Evolutionary conservation across 1,139 yeast genomes (phyloP), one percentile per base, ranked within the genome.

Genomic region (Debaryomyces coudertii): DNA sequence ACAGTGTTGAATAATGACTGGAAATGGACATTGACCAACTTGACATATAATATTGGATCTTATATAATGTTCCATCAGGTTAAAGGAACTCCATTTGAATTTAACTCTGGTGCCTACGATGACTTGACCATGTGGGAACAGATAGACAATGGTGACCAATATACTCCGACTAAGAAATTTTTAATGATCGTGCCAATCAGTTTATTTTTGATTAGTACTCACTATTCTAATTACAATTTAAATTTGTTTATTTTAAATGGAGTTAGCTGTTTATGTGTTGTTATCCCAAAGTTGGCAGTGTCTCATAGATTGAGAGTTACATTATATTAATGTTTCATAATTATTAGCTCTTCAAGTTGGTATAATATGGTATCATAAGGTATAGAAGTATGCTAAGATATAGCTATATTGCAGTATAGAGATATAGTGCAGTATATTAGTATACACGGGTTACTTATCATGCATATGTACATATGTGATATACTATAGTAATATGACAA

Each of bases 71-170:
- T 93, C 66, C 99, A 93, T 66, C 87, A 89, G 64, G 90, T 93
- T 43, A 93, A 92, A 61, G 99, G 99, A 28, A 90, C 96, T 2
- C 99, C 99, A 1, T 93, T 93, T 65, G 99, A 93, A 57, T 90
- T 92, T 71, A 93, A 92, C 63, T 86, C 90, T 33, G 99, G 99
- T 36, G 98, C 98, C 0, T 93, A 87, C 66, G 99, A 93, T 65
- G 86, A 90, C 61, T 77, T 93, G 58, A 93, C 97, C 24, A 89
- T 93, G 97, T 93, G 99, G 99, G 99, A 93, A 68, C 99, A 93
- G 68, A 86, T 93, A 53, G 97, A 93, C 66, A 86, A 92, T 59
- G 99, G 98, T 50, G 97, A 90, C 62, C 96, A 90, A 65, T 93
- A 92, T 65, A 93, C 99, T 0, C 99, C 99, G 5, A 85, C 97